These are phyloP conservation scores for Candida easanensis DNA, from an alignment of 805 yeast genomes.

Conservation along the genomic window DNA sequence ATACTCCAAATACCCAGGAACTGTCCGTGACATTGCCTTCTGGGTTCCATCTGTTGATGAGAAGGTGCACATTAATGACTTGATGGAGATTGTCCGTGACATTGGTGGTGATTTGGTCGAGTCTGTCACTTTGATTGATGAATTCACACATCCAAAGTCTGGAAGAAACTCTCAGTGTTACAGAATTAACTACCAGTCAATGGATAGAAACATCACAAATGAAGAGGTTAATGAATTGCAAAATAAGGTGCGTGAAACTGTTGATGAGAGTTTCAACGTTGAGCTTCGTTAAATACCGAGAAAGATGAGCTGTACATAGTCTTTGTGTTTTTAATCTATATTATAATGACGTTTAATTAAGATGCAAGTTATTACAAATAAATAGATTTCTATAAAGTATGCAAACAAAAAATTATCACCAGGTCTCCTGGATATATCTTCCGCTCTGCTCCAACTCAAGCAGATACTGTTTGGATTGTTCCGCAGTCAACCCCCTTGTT, in stretches of 20 bases:
- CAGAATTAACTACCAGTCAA: constrained; percentile 88
- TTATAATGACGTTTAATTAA: no score
- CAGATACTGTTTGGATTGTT: constrained; percentile 49
- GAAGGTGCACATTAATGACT: constrained; percentile 73
- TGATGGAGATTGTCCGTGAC: constrained; percentile 88
- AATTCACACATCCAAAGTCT: constrained; percentile 82
- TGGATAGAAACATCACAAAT: constrained; percentile 89
- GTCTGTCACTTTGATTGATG: constrained; percentile 75
- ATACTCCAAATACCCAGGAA: constrained; percentile 87
- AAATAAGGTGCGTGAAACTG: constrained; percentile 54
- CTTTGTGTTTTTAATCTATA: no score
- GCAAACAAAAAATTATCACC: constrained; percentile 43
- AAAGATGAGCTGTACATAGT: no score
- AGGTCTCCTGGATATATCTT: constrained; percentile 83
- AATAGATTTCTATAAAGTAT: no score
- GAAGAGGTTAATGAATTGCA: constrained; percentile 80
- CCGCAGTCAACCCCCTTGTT: constrained; percentile 38
- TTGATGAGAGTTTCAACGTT: constrained; percentile 51
- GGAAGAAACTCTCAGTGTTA: constrained; percentile 78
- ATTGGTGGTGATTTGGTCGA: constrained; percentile 88
- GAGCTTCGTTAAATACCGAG: constrained; percentile 44
- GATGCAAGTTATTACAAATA: no score
- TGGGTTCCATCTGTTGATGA: constrained; percentile 61
- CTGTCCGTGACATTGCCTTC: constrained; percentile 84
- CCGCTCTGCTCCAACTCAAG: constrained; percentile 58